Evolutionary conservation across 257 asterid genomes (phyloP), one percentile per base, ranked within the genome.

Genomic region (Asclepias syriaca): DNA sequence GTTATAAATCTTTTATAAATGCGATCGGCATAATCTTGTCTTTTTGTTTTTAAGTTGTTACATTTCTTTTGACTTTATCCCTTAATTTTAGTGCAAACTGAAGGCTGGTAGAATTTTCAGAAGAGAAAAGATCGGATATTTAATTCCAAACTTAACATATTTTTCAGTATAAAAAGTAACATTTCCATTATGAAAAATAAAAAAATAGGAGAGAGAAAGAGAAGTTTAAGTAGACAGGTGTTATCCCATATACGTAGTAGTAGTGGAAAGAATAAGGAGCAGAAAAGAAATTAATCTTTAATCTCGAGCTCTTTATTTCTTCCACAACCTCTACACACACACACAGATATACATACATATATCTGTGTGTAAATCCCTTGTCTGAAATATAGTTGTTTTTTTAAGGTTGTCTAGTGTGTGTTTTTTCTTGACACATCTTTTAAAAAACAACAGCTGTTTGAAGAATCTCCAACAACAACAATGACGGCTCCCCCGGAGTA

Each of bases 191-290:
- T 8, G 46, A 11, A 51, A 15, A 3, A 18, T 24, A 2, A 13
- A 14, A 29, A 29, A 29, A 29, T 1, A n/a, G 15, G 10, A 1
- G 11, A 43, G 10, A 43, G 2, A 43, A 43, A 9, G 10, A 43
- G 48, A 43, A 43, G 48, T 0, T 6, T 5, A 43, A 7, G 48
- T 6, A 65, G 24, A 40, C 0, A 19, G 0, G 6, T 11, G 9
- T 9, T 65, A 34, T 51, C 58, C 49, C 70, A 2, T 61, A 58
- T 29, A 29, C 34, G 34, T 54, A 54, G 27, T 24, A 24, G 27
- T 15, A 12, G 7, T 37, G 77, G 76, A 71, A 65, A 65, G 71
- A 73, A 60, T 65, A 51, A 32, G 32, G 65, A 48, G 77, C 71
- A 51, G 66, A 18, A 21, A 61, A 6, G 48, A 43, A 43, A 43